These are phyloP conservation scores for Backusella morwellensis DNA, from an alignment of 192 early-diverging fungal species.

Conservation along the genomic window DNA sequence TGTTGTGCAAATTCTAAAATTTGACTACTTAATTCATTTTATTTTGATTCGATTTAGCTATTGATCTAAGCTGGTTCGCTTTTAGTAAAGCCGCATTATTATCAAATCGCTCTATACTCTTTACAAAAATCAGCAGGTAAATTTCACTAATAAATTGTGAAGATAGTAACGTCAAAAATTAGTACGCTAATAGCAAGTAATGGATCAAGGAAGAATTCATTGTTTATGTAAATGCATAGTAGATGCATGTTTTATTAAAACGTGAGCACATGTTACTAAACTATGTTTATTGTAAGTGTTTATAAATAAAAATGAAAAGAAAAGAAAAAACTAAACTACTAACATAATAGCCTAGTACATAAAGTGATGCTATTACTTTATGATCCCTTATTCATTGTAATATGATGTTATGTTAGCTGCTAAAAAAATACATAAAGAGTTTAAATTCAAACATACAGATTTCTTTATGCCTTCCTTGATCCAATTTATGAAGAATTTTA, in stretches of 20 bases:
- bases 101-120: neutral
- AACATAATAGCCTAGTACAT: neutral
- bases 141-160: neutral
- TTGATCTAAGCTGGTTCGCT: neutral
- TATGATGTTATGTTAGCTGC: neutral
- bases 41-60: neutral
- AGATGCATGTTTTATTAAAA: neutral
- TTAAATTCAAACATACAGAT: neutral
- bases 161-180: neutral
- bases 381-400: neutral
- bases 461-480: neutral
- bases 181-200: neutral
- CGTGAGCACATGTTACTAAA: neutral
- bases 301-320: neutral
- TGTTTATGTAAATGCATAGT: neutral
- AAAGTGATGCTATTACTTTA: neutral
- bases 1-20: neutral
- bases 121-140: no score
- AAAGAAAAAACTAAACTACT: neutral
- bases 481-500: neutral
- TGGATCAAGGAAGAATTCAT: neutral
- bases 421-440: neutral
- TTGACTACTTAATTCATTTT: neutral
- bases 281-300: neutral
- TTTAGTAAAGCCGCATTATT: neutral